These are phyloP conservation scores for Phytopythium kandeliae DNA, from an alignment of 352 stramenopile genomes.

Conservation along the genomic window DNA sequence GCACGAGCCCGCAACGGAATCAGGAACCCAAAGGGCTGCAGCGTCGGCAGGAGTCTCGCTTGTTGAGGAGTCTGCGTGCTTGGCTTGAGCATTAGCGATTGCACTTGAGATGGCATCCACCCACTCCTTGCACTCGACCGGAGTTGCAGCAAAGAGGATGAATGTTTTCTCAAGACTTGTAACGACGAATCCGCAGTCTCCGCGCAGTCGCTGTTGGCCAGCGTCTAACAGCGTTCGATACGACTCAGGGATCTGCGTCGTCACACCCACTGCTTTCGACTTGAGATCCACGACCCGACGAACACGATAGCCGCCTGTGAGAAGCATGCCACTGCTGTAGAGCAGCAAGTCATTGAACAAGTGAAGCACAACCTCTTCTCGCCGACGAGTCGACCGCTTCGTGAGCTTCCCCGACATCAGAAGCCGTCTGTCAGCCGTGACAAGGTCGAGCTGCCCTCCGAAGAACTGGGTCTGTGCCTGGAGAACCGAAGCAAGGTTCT, in stretches of 20 bases:
- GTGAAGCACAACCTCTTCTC: conserved; percentile 80
- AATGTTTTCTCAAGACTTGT: conserved; percentile 82
- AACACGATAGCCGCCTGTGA: conserved; percentile 68
- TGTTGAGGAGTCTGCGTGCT: conserved; percentile 15
- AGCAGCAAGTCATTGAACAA: conserved; percentile 85
- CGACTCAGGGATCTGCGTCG: conserved; percentile 42
- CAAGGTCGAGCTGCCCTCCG: conserved; percentile 57
- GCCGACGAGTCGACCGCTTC: conserved; percentile 80
- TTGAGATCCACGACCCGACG: conserved; percentile 64
- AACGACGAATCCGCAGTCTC: conserved; percentile 69
- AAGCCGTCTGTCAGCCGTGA: conserved; percentile 54
- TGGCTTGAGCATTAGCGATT: conserved; percentile 43
- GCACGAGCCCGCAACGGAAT: conserved; percentile 57
- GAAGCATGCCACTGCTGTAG: conserved; percentile 63
- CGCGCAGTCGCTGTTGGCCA: conserved; percentile 25
- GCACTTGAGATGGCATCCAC: conserved; percentile 44
- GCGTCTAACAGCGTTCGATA: conserved; percentile 46
- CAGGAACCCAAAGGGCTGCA: conserved; percentile 71
- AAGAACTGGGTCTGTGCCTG: conserved; percentile 81
- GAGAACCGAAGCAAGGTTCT: conserved; percentile 76
- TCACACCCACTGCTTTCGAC: conserved; percentile 68
- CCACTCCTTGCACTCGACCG: conserved; percentile 45
- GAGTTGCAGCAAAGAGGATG: conserved; percentile 58
- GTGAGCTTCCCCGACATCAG: conserved; percentile 64
- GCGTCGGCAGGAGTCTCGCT: conserved; percentile 48